Base-by-base conservation (phyloP, 352 stramenopile genomes). In the Phytophthora hybrid region DNA sequence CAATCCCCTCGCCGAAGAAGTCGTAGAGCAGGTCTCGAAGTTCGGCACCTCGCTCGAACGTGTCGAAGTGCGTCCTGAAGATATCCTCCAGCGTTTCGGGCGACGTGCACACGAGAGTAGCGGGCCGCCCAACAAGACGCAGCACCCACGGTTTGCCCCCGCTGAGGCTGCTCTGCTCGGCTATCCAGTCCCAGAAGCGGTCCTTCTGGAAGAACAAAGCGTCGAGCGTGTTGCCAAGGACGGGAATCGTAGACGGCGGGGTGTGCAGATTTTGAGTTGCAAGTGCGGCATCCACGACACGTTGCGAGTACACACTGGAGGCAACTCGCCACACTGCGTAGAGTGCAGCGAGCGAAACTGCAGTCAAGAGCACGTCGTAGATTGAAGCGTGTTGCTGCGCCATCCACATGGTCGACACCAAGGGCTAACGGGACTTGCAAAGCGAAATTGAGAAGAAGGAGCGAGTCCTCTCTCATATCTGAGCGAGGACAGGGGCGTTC, bases 1-100 rank as follows among this genome's bases (percentile, higher is more conserved):
- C 84, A 54, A 92, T 88, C 21, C 85, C 85, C 11, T 77, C 55
- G 29, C 88, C 86, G 26, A 94, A 81, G 21, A 94, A 68, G 54
- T 88, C 77, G 8, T 70, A 29, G 3, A 90, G 60, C 13, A 80
- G 63, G 7, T 73, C 64, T 21, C 47, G 46, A 14, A 88, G 54
- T 10, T 76, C 75, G 26, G 74, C 64, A 19, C 87, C 87, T 53
- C 91, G 91, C 29, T 76, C 73, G 53, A 93, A 95, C 23, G 81
- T 89, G 39, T 89, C 78, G 63, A 94, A 94, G 39, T 93, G 79
- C 2, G 74, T 83, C 60, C 85, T 83, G 53, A 72, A 66, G 23
- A 86, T 72, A 55, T 87, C 81, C 37, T 86, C 79, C 41, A 83
- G 74, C 6, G 59, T 63, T 31, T 79, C 59, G 7, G 66, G 73